These are phyloP conservation scores for Globisporangium nagaii DNA, from an alignment of 352 stramenopile species.

Conservation along the genomic window DNA sequence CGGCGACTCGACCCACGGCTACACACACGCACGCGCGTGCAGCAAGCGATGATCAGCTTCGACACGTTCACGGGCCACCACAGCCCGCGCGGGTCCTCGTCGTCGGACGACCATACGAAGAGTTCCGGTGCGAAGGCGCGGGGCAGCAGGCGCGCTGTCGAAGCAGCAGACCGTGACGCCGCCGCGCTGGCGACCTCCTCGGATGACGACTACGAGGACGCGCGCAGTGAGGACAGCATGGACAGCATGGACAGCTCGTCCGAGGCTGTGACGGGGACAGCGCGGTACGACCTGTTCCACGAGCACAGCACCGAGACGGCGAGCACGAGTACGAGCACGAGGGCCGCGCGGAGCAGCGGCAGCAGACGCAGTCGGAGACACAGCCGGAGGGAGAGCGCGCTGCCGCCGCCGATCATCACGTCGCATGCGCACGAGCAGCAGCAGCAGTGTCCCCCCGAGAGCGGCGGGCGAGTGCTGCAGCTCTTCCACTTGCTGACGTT, in stretches of 20 bases:
- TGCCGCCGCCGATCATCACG: slow-evolving; percentile 3
- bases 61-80: slow-evolving; percentile 49
- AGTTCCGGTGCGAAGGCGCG: slow-evolving; percentile 19
- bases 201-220: slow-evolving; percentile 15
- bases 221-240: slow-evolving; percentile 22
- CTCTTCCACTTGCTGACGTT: slow-evolving; percentile 61
- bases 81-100: neutral
- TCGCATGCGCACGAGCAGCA: neutral
- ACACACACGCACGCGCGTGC: neutral
- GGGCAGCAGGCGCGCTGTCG: slow-evolving; percentile 1
- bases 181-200: slow-evolving; percentile 8
- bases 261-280: neutral
- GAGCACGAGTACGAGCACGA: neutral
- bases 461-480: slow-evolving; percentile 35
- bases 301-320: slow-evolving; percentile 6
- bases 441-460: slow-evolving; percentile 7
- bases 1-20: neutral
- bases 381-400: neutral
- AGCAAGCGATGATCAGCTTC: slow-evolving; percentile 78
- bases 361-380: neutral
- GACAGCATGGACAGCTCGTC: slow-evolving; percentile 19
- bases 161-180: slow-evolving; percentile 10
- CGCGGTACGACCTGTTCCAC: slow-evolving; percentile 33
- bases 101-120: slow-evolving; percentile 6
- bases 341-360: neutral